Evolutionary conservation across 2,329 filamentous ascomycete genomes (phyloP).

Genomic region (Seiridium unicorne): DNA sequence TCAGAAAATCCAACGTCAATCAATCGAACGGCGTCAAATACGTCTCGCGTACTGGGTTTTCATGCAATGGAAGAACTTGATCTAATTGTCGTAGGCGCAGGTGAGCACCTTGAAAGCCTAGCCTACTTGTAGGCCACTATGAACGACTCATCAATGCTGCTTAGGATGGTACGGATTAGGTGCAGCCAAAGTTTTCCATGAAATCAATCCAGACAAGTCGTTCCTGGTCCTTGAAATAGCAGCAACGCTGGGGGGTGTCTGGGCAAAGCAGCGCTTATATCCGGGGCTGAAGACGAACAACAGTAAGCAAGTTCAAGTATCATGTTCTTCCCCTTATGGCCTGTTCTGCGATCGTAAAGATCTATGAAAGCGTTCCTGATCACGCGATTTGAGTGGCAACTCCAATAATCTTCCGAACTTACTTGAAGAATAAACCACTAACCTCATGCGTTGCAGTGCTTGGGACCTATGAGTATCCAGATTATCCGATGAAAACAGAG

Average conservation of each 20-base stretch:
- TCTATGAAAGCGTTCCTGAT: too few relatives aligned
- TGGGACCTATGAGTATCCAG: conserved; percentile 71
- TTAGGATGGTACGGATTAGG: conserved; percentile 46
- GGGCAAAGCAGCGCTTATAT: conserved; percentile 67
- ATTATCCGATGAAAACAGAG: conserved; percentile 66
- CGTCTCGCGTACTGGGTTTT: too few relatives aligned
- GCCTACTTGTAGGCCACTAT: too few relatives aligned
- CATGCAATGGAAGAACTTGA: conserved; percentile 41
- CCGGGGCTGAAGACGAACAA: conserved; percentile 73
- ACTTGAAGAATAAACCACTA: too few relatives aligned
- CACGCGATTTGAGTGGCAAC: too few relatives aligned
- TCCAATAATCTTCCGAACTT: too few relatives aligned
- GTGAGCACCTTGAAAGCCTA: conserved; percentile 33
- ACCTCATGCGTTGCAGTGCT: conserved; percentile 34
- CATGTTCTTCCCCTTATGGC: too few relatives aligned
- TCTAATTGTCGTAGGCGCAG: conserved; percentile 50
- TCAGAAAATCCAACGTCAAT: neutral
- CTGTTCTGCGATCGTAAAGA: too few relatives aligned
- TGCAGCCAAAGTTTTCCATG: conserved; percentile 59
- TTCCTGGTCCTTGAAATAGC: conserved; percentile 58
- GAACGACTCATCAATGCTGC: neutral
- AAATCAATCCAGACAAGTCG: conserved; percentile 55
- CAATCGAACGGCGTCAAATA: too few relatives aligned
- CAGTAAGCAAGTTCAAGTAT: conserved; percentile 16
- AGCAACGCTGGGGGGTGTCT: conserved; percentile 64